Evolutionary conservation across 2,329 filamentous ascomycete genomes (phyloP), one percentile per base, ranked within the genome.

Genomic region (Rhynchosporium agropyri): DNA sequence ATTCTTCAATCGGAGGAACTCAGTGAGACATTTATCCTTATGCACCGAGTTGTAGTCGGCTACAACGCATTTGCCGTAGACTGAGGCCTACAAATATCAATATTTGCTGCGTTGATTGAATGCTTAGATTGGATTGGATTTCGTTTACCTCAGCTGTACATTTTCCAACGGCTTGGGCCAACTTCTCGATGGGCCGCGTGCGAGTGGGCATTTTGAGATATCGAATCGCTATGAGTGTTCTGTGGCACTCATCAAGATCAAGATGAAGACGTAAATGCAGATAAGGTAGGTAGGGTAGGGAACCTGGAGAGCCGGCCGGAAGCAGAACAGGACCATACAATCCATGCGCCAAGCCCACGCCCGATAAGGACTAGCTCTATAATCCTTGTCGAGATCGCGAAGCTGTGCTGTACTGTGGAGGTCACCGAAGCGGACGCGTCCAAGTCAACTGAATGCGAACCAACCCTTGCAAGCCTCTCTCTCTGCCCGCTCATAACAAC

Each of bases 11-110:
- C 80, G 86, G 76, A 95, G 80, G 70, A 99, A 98, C 73, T 97
- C 92, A 63, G 86, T 86, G 4, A 83, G 82, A 73, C 95, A 99
- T 81, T 95, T 95, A 74, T 97, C 91, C 74, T 96, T 96, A 70
- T 92, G 85, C 3, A 97, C 86, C 3, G 92, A 86, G 74, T 94
- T 94, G 78, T 96, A 98, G 74, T 98, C 94, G 45, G 86, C 85
- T 57, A 94, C 84, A 67, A 99, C 88, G 75, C 95, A 99, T 80
- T 92, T 93, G 69, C 94, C 95, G 73, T 98, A 99, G 12, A 85
- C 81, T 2, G 91, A 83, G 58, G 91, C 89, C 94, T 98, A 67
- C 31, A 29, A 55, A 33, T 3, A 10, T 51, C 26, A 46, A 20
- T n/a, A 8, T 3, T 36, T 46, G 43, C 42, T 45, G 6, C 20